These are phyloP conservation scores for Begonia loranthoides DNA, from an alignment of 306 rosid species.

Conservation along the genomic window DNA sequence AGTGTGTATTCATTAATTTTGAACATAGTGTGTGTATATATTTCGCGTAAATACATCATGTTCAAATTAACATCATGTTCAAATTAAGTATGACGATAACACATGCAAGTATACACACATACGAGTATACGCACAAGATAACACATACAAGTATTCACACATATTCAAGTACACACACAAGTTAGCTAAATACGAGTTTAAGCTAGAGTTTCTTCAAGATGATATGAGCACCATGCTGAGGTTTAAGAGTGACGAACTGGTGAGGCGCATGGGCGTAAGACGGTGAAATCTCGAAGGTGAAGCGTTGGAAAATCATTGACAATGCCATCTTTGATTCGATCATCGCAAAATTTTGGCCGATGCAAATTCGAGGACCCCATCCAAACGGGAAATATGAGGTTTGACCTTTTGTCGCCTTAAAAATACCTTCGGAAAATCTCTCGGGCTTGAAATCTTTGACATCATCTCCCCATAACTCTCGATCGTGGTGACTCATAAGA, in stretches of 20 bases:
- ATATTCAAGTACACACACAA: too few relatives aligned
- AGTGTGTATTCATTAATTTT: too few relatives aligned
- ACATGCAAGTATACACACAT: too few relatives aligned
- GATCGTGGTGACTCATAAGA: conserved; percentile 15
- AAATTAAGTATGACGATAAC: too few relatives aligned
- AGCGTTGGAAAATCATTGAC: background rate
- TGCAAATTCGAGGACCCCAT: conserved; percentile 22
- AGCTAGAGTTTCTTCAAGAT: background rate
- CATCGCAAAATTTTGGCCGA: conserved; percentile 19
- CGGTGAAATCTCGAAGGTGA: background rate
- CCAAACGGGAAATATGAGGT: conserved; percentile 18
- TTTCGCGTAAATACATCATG: too few relatives aligned
- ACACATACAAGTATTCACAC: too few relatives aligned
- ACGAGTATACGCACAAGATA: too few relatives aligned
- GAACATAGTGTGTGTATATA: too few relatives aligned
- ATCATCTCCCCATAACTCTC: conserved; percentile 15
- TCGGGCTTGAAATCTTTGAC: conserved; percentile 24
- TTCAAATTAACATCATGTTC: too few relatives aligned
- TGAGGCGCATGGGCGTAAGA: background rate
- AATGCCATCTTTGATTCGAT: background rate
- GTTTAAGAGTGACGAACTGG: background rate
- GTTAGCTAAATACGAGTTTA: too few relatives aligned
- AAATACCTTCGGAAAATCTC: conserved; percentile 21
- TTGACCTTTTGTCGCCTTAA: conserved; percentile 15
- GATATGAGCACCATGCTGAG: too few relatives aligned